Evolutionary conservation across 352 stramenopile genomes (phyloP), one percentile per base, ranked within the genome.

Genomic region (Phytopythium delawarense): DNA sequence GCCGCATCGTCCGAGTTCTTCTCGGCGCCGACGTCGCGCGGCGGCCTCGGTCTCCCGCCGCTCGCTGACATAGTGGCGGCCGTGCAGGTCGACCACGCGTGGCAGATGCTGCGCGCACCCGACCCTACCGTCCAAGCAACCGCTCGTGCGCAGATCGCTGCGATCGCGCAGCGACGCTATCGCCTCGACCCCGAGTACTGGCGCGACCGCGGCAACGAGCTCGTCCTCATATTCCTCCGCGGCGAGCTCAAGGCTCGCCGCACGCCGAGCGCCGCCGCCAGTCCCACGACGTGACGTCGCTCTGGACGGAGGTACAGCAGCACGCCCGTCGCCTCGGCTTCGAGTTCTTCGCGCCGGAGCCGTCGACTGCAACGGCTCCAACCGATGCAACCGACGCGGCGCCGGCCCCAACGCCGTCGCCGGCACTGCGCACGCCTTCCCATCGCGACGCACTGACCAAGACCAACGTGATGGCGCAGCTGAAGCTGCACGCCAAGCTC

Each of bases 41-140:
- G 61, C 20, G 62, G 59, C 1, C 57, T 74, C 2, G 56, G 59
- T 0, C n/a, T 74, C n/a, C n/a, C n/a, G n/a, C n/a, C n/a, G 15
- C 49, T 37, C 32, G 4, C 32, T 37, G n/a, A n/a, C n/a, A 37
- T 70, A 5, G 50, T 63, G 40, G 35, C 46, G 23, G 60, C 51
- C 16, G 39, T 67, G 34, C 67, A 70, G 57, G 52, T 67, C 2
- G 34, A 25, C 0, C 67, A 67, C 25, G 67, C 11, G 1, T 74
- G 57, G 59, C 50, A 70, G 32, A 70, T 74, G 56, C 44, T 70
- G 0, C 59, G 70, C 40, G 63, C 60, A 0, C 54, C 48, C 2
- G 52, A 66, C 61, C 32, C 30, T 0, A 44, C 20, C 30, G 20
- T 55, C 40, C 42, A 34, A n/a, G 59, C 28, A 7, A 40, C 64